Conservation (phyloP, 495 filamentous ascomycete species). For the Penicillium tannophilum region DNA sequence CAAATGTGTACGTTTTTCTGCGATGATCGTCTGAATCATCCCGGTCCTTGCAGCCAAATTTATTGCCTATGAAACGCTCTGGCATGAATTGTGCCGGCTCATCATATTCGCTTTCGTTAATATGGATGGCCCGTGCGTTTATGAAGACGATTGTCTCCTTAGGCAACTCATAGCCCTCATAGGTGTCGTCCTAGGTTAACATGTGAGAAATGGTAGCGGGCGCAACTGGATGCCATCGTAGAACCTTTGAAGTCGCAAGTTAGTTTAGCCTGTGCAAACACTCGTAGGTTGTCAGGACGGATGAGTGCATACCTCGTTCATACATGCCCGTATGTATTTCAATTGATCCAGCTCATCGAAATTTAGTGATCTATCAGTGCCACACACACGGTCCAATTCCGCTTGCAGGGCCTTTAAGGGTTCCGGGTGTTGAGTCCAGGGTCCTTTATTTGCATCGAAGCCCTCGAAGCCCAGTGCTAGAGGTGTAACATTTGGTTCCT, state of each 20-base stretch:
- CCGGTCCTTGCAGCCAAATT: not conserved
- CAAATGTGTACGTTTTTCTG: conserved; percentile 27
- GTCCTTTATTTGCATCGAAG: no score
- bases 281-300: not conserved
- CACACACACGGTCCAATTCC: conserved; percentile 39
- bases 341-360: conserved; percentile 23
- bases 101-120: conserved; percentile 36
- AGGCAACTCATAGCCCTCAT: conserved; percentile 52
- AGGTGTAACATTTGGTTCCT: no score
- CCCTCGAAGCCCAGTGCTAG: no score
- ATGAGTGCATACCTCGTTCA: conserved; percentile 29
- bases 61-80: conserved; percentile 44
- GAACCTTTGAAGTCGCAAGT: not conserved
- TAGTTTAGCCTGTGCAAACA: not conserved
- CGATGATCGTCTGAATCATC: conserved; percentile 4
- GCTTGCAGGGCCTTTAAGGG: conserved; percentile 47
- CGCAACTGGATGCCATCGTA: conserved; percentile 38
- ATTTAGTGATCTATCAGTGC: conserved; percentile 21
- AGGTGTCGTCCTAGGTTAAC: conserved; percentile 52
- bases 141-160: conserved; percentile 45
- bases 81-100: conserved; percentile 44
- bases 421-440: conserved; percentile 35
- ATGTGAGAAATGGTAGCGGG: conserved; percentile 54
- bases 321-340: conserved; percentile 35
- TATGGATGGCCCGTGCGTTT: conserved; percentile 47